Evolutionary conservation across 2,329 filamentous ascomycete genomes (phyloP).

Genomic region (Madurella fahalii): DNA sequence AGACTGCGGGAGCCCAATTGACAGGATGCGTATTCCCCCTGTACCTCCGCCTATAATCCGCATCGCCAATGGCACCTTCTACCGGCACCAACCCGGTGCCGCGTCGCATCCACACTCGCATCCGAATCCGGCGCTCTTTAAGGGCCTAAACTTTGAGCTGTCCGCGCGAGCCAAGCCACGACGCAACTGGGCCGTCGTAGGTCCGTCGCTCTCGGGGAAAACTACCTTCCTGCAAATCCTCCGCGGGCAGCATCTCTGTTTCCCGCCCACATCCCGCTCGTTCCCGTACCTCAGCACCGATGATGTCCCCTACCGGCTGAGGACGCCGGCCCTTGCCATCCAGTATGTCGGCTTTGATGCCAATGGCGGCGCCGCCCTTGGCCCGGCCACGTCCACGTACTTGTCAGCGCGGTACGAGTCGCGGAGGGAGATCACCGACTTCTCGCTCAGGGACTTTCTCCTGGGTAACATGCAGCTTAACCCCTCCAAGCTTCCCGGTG

Average conservation of each 20-base stretch:
- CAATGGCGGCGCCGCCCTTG: conserved; percentile 54
- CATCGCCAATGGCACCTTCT: conserved; percentile 80
- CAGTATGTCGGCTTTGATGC: conserved; percentile 88
- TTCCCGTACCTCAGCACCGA: conserved; percentile 73
- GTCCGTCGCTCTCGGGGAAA: conserved; percentile 72
- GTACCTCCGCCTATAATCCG: conserved; percentile 57
- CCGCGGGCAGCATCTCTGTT: conserved; percentile 67
- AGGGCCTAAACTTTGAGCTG: conserved; percentile 65
- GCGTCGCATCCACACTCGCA: conserved; percentile 58
- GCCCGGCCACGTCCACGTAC: conserved; percentile 66
- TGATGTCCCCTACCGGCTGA: conserved; percentile 52
- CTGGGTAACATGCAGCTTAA: conserved; percentile 81
- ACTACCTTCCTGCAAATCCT: conserved; percentile 80
- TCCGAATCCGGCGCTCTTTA: conserved; percentile 70
- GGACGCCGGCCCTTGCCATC: conserved; percentile 64
- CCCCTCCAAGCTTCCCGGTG: conserved; percentile 51
- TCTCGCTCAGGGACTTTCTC: conserved; percentile 76
- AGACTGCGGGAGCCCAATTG: conserved; percentile 18
- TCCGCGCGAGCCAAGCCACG: conserved; percentile 48
- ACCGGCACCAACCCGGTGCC: conserved; percentile 66
- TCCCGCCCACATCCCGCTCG: conserved; percentile 69
- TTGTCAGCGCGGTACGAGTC: conserved; percentile 89
- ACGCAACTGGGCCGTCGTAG: conserved; percentile 80
- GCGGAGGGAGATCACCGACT: conserved; percentile 79
- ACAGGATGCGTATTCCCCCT: conserved; percentile 36